phyloP scores from a whole-genome alignment of 345 rosid genomes.

The Adansonia digitata region DNA sequence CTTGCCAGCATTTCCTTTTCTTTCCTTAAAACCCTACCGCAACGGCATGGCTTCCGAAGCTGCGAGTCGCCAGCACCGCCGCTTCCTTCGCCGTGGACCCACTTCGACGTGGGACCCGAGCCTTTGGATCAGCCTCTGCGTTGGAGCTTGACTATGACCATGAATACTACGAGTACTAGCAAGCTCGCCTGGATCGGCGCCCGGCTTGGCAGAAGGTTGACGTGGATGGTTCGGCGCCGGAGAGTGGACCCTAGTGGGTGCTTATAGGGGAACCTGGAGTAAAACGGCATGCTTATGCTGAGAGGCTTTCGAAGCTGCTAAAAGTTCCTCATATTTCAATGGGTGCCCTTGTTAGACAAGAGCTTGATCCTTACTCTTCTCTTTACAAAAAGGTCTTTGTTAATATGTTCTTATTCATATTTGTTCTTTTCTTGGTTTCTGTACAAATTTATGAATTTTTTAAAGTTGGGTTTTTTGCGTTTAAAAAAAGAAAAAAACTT shows the following conservation, averaged over 20 bases:
- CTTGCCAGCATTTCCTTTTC: neutral
- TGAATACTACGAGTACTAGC: slow-evolving; percentile 34
- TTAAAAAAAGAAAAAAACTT: neutral
- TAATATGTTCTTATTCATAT: neutral
- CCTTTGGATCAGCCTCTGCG: slow-evolving; percentile 68
- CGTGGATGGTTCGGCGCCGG: slow-evolving; percentile 36
- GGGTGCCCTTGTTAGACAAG: slow-evolving; percentile 79
- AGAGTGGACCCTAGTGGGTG: slow-evolving; percentile 95
- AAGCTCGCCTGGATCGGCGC: neutral
- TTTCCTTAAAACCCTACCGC: slow-evolving; percentile 30
- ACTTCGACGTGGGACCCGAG: slow-evolving; percentile 22
- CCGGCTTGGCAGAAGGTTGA: slow-evolving; percentile 21
- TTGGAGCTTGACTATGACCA: slow-evolving; percentile 40
- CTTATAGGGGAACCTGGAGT: slow-evolving; percentile 76
- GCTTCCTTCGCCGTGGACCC: slow-evolving; percentile 8
- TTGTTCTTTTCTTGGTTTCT: neutral
- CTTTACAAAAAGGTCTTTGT: slow-evolving; percentile 56
- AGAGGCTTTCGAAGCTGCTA: slow-evolving; percentile 74
- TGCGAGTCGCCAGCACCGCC: slow-evolving; percentile 24
- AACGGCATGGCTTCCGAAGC: slow-evolving; percentile 53
- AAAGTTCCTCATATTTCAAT: slow-evolving; percentile 89
- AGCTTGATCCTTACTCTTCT: slow-evolving; percentile 69
- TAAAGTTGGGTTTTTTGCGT: neutral
- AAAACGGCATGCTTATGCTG: slow-evolving; percentile 69
- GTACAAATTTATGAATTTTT: neutral